phyloP scores from a whole-genome alignment of 2,329 filamentous ascomycete genomes.

The Venturia asperata region DNA sequence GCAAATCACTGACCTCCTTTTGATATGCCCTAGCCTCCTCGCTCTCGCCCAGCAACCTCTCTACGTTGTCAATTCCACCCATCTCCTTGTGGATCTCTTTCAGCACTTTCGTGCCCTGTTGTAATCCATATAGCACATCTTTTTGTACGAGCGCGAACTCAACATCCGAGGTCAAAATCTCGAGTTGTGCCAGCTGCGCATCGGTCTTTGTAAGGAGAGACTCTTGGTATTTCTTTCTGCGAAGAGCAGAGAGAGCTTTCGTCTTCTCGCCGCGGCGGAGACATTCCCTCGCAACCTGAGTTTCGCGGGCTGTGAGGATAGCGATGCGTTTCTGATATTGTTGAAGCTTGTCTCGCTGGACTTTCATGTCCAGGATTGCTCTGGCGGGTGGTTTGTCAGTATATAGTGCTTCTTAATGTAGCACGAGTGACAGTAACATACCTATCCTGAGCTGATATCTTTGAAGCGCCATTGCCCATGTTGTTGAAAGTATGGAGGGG shows the following conservation, averaged over 20 bases:
- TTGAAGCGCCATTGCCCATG: constrained; percentile 28
- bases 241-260: constrained; percentile 77
- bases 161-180: constrained; percentile 79
- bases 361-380: constrained; percentile 95
- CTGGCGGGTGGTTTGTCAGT: constrained; percentile 41
- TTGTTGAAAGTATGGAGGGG: neutral
- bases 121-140: constrained; percentile 85
- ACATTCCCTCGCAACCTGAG: constrained; percentile 75
- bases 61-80: constrained; percentile 87
- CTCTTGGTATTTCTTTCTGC: constrained; percentile 96
- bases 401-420: constrained; percentile 8
- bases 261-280: constrained; percentile 71
- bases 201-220: constrained; percentile 83
- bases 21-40: constrained; percentile 90
- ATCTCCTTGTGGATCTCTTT: constrained; percentile 92
- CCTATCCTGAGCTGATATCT: constrained; percentile 79
- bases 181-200: constrained; percentile 84
- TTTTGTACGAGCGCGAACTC: constrained; percentile 97
- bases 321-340: constrained; percentile 91
- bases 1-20: constrained; percentile 84
- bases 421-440: constrained; percentile 36
- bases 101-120: constrained; percentile 84
- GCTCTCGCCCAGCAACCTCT: constrained; percentile 89
- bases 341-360: constrained; percentile 92
- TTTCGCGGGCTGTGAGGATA: constrained; percentile 79